Conservation (phyloP, 768 basidiomycete genomes). For the Suillus sp. region DNA sequence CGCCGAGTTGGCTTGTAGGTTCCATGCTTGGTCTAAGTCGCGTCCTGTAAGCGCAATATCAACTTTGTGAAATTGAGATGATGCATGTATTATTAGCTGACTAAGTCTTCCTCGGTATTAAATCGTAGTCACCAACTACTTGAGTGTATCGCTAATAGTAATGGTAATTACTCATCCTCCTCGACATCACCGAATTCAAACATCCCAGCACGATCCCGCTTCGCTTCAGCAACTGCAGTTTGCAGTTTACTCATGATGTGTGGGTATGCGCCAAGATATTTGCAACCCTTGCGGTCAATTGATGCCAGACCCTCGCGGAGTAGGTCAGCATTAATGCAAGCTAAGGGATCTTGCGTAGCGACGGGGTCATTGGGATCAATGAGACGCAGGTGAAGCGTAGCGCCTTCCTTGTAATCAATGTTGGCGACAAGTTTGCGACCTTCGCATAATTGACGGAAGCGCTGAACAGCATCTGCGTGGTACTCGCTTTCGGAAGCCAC, state of each 20-base stretch:
- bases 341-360: slow-evolving; percentile 64
- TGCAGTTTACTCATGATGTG: slow-evolving; percentile 66
- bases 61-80: not conserved
- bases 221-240: slow-evolving; percentile 62
- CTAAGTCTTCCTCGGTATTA: slow-evolving; percentile 5
- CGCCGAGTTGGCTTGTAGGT: not conserved
- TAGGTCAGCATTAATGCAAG: slow-evolving; percentile 88
- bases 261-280: slow-evolving; percentile 71
- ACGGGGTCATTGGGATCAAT: slow-evolving; percentile 84
- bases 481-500: slow-evolving; percentile 85
- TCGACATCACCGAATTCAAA: slow-evolving; percentile 93
- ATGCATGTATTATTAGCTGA: not conserved
- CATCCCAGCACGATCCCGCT: slow-evolving; percentile 76
- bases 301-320: slow-evolving; percentile 85
- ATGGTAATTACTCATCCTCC: slow-evolving; percentile 59
- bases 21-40: not conserved
- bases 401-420: slow-evolving; percentile 82
- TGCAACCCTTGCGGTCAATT: slow-evolving; percentile 77
- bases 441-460: slow-evolving; percentile 84
- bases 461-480: slow-evolving; percentile 77
- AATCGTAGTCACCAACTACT: not conserved
- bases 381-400: slow-evolving; percentile 82
- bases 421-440: slow-evolving; percentile 98
- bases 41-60: not conserved
- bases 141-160: slow-evolving; percentile 3